Base-by-base conservation (phyloP, 345 rosid genomes). In the Geranium brycei region DNA sequence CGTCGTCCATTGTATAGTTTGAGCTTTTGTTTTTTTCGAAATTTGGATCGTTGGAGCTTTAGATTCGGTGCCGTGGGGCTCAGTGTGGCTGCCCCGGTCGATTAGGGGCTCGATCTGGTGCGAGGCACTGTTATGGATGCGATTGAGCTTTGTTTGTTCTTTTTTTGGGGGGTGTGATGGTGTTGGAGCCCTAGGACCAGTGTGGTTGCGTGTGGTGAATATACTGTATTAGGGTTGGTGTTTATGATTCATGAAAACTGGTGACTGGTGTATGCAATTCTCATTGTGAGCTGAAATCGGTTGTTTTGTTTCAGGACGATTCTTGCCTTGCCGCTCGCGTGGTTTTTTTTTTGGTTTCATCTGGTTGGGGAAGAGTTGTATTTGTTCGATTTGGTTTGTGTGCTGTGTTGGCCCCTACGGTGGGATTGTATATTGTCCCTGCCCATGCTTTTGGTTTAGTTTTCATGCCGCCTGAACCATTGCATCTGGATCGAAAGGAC, bases 401-500 rank as follows among this genome's bases (percentile, higher is more conserved):
- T 56, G 64, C 68, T 56, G 68, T 68, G 69, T 31, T 72, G 13
- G 28, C 53, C 11, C 13, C 14, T 47, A 47, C 53, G 14, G 53
- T 47, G 15, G 53, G 53, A 47, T 47, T 47, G 53, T 47, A 0
- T 35, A 35, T 35, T 62, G 68, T 12, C 60, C 65, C 41, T 67
- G 79, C 75, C 74, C 63, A 83, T 79, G 89, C 79, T 78, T 77
- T 73, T 75, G 72, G 66, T 68, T 47, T 59, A 69, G 68, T 68
- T 62, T 87, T 84, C 77, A 95, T 91, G 99, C 97, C 99, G 86
- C 85, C 87, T 56, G 95, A 93, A 80, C 88, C 92, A 75, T 80
- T 78, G 71, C 87, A 91, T 64, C 87, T 80, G 89, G 96, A 88
- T 81, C 95, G 95, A 82, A 90, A 87, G 75, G 96, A 87, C 68